Evolutionary conservation across 2,329 filamentous ascomycete genomes (phyloP).

Genomic region (Colletotrichum sp.): DNA sequence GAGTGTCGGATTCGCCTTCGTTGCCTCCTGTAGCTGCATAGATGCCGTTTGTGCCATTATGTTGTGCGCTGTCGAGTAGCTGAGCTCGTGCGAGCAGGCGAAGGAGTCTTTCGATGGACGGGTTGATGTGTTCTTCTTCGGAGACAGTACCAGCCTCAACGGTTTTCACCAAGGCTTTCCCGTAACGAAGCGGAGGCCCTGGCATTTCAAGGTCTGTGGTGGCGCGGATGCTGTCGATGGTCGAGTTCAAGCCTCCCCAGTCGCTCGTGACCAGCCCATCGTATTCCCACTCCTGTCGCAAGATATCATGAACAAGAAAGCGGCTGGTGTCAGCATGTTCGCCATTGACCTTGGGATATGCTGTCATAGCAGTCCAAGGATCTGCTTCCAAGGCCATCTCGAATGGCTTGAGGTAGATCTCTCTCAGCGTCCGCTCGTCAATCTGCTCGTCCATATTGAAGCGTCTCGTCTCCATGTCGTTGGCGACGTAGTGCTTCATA

Average conservation of each 20-base stretch:
- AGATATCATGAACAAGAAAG: constrained; percentile 37
- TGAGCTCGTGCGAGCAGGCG: background rate
- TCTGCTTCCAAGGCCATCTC: constrained; percentile 45
- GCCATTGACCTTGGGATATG: constrained; percentile 52
- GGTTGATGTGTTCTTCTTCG: background rate
- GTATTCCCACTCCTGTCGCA: constrained; percentile 49
- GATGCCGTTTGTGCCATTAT: background rate
- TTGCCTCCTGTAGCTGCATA: background rate
- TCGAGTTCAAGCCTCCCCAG: constrained; percentile 44
- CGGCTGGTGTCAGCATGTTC: constrained; percentile 41
- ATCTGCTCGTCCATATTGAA: constrained; percentile 31
- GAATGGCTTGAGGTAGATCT: constrained; percentile 49
- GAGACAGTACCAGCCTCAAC: background rate
- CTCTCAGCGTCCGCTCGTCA: constrained; percentile 31
- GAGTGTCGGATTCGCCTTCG: background rate
- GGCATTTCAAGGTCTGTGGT: constrained; percentile 40
- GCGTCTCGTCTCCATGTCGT: constrained; percentile 64
- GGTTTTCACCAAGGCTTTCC: background rate
- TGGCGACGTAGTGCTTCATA: constrained; percentile 65
- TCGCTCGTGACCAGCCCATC: constrained; percentile 51
- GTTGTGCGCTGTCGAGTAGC: background rate
- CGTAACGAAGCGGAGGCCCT: constrained; percentile 26
- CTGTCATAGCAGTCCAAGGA: constrained; percentile 50
- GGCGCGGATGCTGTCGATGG: constrained; percentile 32
- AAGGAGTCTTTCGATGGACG: background rate